Evolutionary conservation across 2,329 filamentous ascomycete genomes (phyloP), one percentile per base, ranked within the genome.

Genomic region (Epichloe festucae): DNA sequence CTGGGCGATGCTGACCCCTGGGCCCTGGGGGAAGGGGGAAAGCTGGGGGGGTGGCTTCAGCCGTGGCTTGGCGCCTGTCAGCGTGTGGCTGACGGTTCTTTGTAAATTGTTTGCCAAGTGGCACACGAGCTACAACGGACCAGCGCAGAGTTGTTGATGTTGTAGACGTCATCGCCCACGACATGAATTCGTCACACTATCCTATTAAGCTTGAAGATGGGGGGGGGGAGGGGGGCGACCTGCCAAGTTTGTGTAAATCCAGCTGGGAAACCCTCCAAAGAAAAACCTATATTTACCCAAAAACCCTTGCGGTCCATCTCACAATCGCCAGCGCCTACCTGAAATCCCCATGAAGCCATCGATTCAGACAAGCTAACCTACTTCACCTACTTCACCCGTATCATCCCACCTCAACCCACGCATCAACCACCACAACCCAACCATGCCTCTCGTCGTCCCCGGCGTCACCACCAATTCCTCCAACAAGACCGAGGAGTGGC

Each of bases 381-480:
- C 36, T 7, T n/a, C 41, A 31, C 8, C 27, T 3, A 3, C 27
- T n/a, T n/a, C 1, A 10, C 3, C 3, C 8, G 27, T 4, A 0
- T 31, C 8, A 31, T 31, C 27, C 4, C 27, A 3, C 8, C 27
- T 4, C 3, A 31, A 31, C 42, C 42, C 21, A 11, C 23, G 19
- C 23, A 27, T 17, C 11, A 17, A 17, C 39, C 19, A n/a, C 38
- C 19, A 17, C 15, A 12, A 45, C 48, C 27, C 40, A 54, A 64
- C n/a, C 69, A 82, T 84, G 81, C 81, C 81, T 77, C 79, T 84
- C 67, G 73, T 84, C 59, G 73, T 81, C 17, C 79, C 79, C 51
- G 77, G 76, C 61, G 67, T 82, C 58, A 80, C 71, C 56, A 70
- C 67, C 55, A 68, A 67, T 55, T 65, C 70, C 41, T 63, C 63